Base-by-base conservation (phyloP, 192 early-diverging fungal species). In the Entomortierella chlamydospora region DNA sequence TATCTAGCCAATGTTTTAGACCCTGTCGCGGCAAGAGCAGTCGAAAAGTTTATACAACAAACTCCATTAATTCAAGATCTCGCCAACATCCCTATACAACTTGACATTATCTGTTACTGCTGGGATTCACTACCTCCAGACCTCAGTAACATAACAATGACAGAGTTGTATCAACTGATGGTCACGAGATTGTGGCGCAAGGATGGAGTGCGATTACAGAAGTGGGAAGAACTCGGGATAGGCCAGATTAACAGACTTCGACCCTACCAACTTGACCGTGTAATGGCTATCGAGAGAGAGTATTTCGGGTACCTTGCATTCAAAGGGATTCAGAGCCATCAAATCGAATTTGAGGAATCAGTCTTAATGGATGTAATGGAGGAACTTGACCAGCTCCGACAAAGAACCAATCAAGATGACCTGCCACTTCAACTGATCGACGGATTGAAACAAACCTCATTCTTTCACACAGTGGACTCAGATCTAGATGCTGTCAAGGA, bases 291-390 rank as follows among this genome's bases (percentile, higher is more conserved):
- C 20, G 70, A 72, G 55, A 7, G 63, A 18, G 52, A 57, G 30
- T 54, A 72, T 57, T 43, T 72, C 9, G 55, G 70, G 4, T 57
- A 63, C 26, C 54, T 72, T 7, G 70, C 70, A 29, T 72, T 72
- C 54, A 57, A 57, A 39, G 70, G 68, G 23, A 29, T 72, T 39
- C 30, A 0, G 15, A 70, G 62, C 41, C 51, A 70, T 39, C 68
- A 62, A 22, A 70, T 70, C 59, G 58, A 56, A 31, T 70, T 70
- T 37, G 59, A 70, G n/a, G 39, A 62, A 34, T 20, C 7, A 25
- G 28, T 23, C 42, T 26, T 62, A 25, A 23, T 54, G 2, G 13
- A 39, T 11, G 37, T 39, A 9, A 25, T 56, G 20, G 29, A 57
- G 50, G 37, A 26, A 52, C 52, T 12, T 20, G 8, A 47, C 15